Evolutionary conservation across 2,329 filamentous ascomycete genomes (phyloP).

Genomic region (Cytospora chrysosperma): DNA sequence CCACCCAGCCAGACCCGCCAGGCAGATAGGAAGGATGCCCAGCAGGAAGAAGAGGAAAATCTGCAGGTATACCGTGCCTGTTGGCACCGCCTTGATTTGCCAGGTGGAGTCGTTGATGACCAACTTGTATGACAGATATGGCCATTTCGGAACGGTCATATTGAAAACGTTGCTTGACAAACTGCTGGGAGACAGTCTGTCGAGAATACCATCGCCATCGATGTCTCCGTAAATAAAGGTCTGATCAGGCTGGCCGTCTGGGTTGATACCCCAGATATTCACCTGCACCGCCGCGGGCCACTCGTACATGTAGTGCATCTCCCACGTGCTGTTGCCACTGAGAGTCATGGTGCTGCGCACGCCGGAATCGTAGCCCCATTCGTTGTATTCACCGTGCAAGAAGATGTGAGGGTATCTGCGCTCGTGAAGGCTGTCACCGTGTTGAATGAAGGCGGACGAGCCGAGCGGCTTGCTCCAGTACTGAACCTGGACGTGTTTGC

Average conservation of each 20-base stretch:
- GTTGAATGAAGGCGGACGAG: slow-evolving; percentile 58
- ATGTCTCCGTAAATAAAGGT: slow-evolving; percentile 59
- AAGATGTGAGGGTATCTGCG: slow-evolving; percentile 62
- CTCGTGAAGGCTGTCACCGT: slow-evolving; percentile 49
- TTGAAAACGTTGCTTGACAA: slow-evolving; percentile 55
- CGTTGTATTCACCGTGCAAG: slow-evolving; percentile 59
- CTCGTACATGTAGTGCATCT: slow-evolving; percentile 59
- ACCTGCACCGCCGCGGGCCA: slow-evolving; percentile 61
- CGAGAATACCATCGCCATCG: slow-evolving; percentile 56
- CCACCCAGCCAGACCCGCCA: slow-evolving; percentile 51
- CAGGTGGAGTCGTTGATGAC: slow-evolving; percentile 53
- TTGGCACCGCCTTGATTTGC: slow-evolving; percentile 50
- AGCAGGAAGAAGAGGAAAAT: slow-evolving; percentile 54
- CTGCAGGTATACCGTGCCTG: slow-evolving; percentile 53
- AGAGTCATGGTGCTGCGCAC: slow-evolving; percentile 50
- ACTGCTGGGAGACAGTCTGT: slow-evolving; percentile 59
- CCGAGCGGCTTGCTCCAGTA: slow-evolving; percentile 59
- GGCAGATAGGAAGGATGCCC: slow-evolving; percentile 50
- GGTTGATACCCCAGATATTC: slow-evolving; percentile 65
- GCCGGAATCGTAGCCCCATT: slow-evolving; percentile 61
- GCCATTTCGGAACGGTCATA: slow-evolving; percentile 53
- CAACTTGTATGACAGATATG: slow-evolving; percentile 54
- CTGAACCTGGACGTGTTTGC: slow-evolving; percentile 60
- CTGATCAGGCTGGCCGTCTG: slow-evolving; percentile 58
- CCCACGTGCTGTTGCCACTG: slow-evolving; percentile 50